These are phyloP conservation scores for Rhytidhysteron rufulum DNA, from an alignment of 2,329 filamentous ascomycete genomes.

Conservation along the genomic window DNA sequence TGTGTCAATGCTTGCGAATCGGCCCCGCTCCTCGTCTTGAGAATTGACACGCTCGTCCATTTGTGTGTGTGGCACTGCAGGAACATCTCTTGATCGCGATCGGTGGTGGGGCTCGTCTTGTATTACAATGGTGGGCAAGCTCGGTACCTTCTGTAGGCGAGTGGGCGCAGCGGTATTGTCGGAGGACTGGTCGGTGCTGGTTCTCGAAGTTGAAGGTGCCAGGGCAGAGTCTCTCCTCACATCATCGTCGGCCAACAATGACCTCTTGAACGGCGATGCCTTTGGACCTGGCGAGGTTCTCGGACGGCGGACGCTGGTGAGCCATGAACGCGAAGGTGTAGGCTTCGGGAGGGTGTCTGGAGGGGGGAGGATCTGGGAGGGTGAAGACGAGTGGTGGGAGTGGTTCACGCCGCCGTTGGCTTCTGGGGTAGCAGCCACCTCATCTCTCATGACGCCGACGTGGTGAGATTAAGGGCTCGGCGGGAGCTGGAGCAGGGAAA, in stretches of 20 bases:
- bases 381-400: constrained; percentile 4
- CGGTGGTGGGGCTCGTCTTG: constrained; percentile 32
- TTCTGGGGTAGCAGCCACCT: constrained; percentile 21
- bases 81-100: constrained; percentile 9
- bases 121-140: constrained; percentile 43
- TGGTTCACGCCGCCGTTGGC: constrained; percentile 13
- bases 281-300: constrained; percentile 34
- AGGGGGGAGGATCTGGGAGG: constrained; percentile 2
- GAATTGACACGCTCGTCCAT: not conserved
- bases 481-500: not conserved
- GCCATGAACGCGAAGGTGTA: constrained; percentile 31
- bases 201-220: constrained; percentile 31
- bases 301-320: constrained; percentile 33
- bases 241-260: constrained; percentile 28
- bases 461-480: constrained; percentile 26
- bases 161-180: constrained; percentile 22
- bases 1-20: constrained; percentile 50
- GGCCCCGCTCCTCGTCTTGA: constrained; percentile 10
- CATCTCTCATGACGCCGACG: constrained; percentile 29
- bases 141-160: constrained; percentile 35
- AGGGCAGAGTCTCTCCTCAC: constrained; percentile 39
- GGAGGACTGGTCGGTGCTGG: constrained; percentile 19
- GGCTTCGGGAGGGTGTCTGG: constrained; percentile 14
- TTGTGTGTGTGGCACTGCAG: not conserved
- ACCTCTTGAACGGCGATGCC: constrained; percentile 26